Evolutionary conservation across 495 filamentous ascomycete genomes (phyloP), one percentile per base, ranked within the genome.

Genomic region (Annulohypoxylon bovei): DNA sequence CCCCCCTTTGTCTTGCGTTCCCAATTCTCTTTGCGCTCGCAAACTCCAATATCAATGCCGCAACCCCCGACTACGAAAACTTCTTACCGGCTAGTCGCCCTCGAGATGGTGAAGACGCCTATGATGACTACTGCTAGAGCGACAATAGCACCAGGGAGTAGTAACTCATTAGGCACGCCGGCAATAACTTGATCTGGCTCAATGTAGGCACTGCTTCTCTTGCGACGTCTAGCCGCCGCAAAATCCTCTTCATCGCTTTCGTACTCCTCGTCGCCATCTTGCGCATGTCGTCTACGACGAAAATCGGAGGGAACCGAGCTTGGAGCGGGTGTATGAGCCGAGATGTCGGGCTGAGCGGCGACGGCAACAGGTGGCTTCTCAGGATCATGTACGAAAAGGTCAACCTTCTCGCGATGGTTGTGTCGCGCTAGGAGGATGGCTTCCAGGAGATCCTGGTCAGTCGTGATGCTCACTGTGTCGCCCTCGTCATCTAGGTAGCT

Each of bases 401-500:
- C 95, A 30, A 99, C 95, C 85, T 98, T 99, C 61, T 97, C 95
- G 37, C 88, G 88, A 60, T 82, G 88, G 47, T 87, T 84, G 14
- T 90, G 90, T 47, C 92, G 90, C 2, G 96, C 90, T 27, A 98
- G 87, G 11, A 88, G 81, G 64, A 99, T 93, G 4, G 95, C 94
- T 78, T 99, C 95, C 3, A 95, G 78, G 37, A 99, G 87, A 76
- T 99, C 95, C 61, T 92, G 89, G 75, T 98, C 94, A 0, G 94
- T 98, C 25, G 96, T 99, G 77, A 99, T 96, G 49, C 94, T 97
- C 20, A 99, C 95, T 7, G 95, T 94, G 75, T 99, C 95, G 39
- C 95, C 96, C 74, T 99, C 95, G 70, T 98, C 94, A 77, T 99
- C 95, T 56, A 98, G 83, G 76, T 98, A 99, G 85, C 94, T 97